Conservation (phyloP, 306 rosid species). For the Quercus mongolica region DNA sequence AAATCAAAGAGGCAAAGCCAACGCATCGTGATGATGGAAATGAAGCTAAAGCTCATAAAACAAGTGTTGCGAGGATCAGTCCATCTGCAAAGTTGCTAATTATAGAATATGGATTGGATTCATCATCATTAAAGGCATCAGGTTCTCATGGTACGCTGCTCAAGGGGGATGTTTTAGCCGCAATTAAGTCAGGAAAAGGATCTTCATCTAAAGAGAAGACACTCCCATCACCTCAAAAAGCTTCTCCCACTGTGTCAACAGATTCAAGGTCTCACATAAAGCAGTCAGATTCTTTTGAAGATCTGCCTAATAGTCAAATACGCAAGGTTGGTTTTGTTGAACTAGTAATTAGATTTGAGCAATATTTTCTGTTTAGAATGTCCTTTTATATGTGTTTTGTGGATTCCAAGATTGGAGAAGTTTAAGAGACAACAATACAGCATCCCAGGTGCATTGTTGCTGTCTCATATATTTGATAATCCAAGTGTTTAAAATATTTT, state of each 20-base stretch:
- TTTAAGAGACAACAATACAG: background rate
- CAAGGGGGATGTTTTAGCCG: conserved; percentile 91
- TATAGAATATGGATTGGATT: conserved; percentile 76
- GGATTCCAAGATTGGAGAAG: background rate
- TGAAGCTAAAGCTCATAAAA: conserved; percentile 39
- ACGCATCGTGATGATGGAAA: conserved; percentile 33
- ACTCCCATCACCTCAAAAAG: conserved; percentile 40
- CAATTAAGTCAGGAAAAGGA: conserved; percentile 70
- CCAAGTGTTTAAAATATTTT: background rate
- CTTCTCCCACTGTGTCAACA: conserved; percentile 33
- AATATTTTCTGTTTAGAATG: background rate
- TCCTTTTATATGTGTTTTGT: background rate
- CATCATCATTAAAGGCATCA: conserved; percentile 66
- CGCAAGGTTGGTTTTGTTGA: conserved; percentile 64
- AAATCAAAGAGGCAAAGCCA: conserved; percentile 54
- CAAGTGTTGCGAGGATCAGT: conserved; percentile 57
- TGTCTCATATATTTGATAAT: background rate
- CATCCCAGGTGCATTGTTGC: background rate
- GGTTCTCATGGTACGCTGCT: conserved; percentile 80
- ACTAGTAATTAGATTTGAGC: conserved; percentile 6
- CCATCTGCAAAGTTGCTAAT: conserved; percentile 92
- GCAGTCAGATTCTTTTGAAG: conserved; percentile 70
- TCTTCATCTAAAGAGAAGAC: conserved; percentile 59
- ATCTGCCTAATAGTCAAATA: conserved; percentile 87
- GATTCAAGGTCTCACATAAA: conserved; percentile 44